These are phyloP conservation scores for Tilletia setariae DNA, from an alignment of 1,284 basidiomycete genomes.

Conservation along the genomic window DNA sequence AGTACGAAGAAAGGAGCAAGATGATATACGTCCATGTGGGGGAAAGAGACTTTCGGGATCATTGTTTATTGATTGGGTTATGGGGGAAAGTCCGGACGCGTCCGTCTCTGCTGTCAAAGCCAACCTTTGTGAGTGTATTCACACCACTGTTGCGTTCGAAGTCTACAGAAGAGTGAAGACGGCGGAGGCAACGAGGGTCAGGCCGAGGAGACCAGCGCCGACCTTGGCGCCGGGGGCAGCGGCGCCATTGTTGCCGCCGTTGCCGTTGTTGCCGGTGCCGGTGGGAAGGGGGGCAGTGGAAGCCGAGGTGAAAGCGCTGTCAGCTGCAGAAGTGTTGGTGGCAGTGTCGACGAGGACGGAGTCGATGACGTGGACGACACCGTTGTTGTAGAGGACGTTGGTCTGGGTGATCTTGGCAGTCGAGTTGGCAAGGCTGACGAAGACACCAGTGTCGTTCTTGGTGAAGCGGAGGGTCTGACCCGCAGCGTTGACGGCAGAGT, in stretches of 20 bases:
- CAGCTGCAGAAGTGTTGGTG: conserved; percentile 61
- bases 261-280: conserved; percentile 20
- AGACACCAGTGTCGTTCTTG: conserved; percentile 58
- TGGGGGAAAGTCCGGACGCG: too few species aligned
- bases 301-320: conserved; percentile 57
- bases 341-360: conserved; percentile 63
- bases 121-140: too few species aligned
- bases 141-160: too few species aligned
- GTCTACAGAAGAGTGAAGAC: not conserved
- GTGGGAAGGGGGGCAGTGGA: conserved; percentile 24
- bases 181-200: conserved; percentile 11
- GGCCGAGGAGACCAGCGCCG: conserved; percentile 12
- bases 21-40: too few species aligned
- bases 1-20: too few species aligned
- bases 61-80: too few species aligned
- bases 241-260: not conserved
- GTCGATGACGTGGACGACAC: conserved; percentile 70
- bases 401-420: conserved; percentile 64
- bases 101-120: too few species aligned
- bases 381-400: conserved; percentile 68
- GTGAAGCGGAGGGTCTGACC: not conserved
- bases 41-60: too few species aligned
- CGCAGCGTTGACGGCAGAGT: conserved; percentile 1
- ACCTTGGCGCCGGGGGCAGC: conserved; percentile 12
- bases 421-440: conserved; percentile 62